Percentiles rank a stretch among this genome's conserved stretches.
Conservation (phyloP, 495 filamentous ascomycete species). For the Darksidea phi region DNA sequence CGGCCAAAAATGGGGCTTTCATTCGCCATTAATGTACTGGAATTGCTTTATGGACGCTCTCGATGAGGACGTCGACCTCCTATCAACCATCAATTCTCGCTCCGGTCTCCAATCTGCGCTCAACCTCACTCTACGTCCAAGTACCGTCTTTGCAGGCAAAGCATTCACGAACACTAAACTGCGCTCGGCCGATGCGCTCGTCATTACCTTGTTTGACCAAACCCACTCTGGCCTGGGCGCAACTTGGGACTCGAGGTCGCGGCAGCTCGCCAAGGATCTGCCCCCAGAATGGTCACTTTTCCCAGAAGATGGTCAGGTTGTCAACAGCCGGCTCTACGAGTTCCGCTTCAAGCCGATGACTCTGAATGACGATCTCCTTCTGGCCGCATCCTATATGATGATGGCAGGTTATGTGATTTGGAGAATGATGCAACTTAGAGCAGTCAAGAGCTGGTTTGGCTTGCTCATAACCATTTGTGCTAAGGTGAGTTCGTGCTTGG, state of each 20-base stretch:
- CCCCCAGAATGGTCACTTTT: slow-evolving; percentile 59
- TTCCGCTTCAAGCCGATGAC: slow-evolving; percentile 70
- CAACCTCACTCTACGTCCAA: slow-evolving; percentile 68
- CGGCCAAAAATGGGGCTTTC: slow-evolving; percentile 49
- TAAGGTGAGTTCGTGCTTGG: slow-evolving; percentile 44
- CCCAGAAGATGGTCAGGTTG: slow-evolving; percentile 54
- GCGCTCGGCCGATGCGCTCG: slow-evolving; percentile 67
- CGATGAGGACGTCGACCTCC: slow-evolving; percentile 55
- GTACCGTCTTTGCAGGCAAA: slow-evolving; percentile 73
- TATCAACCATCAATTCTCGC: slow-evolving; percentile 62
- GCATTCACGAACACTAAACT: slow-evolving; percentile 60
- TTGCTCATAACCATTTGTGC: slow-evolving; percentile 62
- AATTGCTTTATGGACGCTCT: slow-evolving; percentile 59
- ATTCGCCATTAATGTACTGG: slow-evolving; percentile 76
- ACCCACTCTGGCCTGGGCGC: slow-evolving; percentile 56
- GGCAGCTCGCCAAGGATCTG: slow-evolving; percentile 48
- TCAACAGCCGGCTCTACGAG: slow-evolving; percentile 61
- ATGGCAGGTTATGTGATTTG: slow-evolving; percentile 58
- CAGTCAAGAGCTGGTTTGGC: slow-evolving; percentile 66
- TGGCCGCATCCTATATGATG: slow-evolving; percentile 60
- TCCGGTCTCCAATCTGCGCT: slow-evolving; percentile 56
- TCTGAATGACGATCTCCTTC: slow-evolving; percentile 55
- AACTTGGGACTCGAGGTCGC: slow-evolving; percentile 57
- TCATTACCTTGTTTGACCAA: slow-evolving; percentile 68
- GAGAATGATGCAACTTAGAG: slow-evolving; percentile 59